Percentiles rank a stretch among this genome's conserved stretches.
phyloP scores from a whole-genome alignment of 2,329 filamentous ascomycete genomes.

The Tothia fuscella region DNA sequence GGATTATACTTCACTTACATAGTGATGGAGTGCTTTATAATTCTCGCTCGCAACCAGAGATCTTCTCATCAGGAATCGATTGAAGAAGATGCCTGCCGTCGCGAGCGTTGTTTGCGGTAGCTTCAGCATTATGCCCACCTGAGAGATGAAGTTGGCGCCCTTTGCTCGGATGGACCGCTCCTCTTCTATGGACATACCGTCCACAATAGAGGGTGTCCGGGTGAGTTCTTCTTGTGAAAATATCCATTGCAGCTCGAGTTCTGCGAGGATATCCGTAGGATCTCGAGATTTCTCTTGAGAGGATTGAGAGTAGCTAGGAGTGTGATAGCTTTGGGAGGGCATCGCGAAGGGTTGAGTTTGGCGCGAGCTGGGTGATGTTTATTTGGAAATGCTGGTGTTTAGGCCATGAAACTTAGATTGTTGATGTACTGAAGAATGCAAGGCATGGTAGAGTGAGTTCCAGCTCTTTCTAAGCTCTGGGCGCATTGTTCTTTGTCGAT shows the following conservation, averaged over 20 bases:
- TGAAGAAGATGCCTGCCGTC: constrained; percentile 88
- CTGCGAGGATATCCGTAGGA: constrained; percentile 36
- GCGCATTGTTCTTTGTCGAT: no score
- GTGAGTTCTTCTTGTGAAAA: constrained; percentile 75
- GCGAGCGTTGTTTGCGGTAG: constrained; percentile 84
- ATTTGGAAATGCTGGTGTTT: no score
- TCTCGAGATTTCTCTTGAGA: constrained; percentile 5
- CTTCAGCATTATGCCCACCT: constrained; percentile 85
- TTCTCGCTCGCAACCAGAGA: constrained; percentile 61
- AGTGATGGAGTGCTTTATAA: constrained; percentile 69
- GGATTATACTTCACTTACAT: constrained; percentile 30
- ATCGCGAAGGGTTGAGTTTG: no score
- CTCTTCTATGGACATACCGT: constrained; percentile 65
- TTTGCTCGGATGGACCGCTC: constrained; percentile 76
- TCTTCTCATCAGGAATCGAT: constrained; percentile 87
- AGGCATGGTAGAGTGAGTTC: no score
- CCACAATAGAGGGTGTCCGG: constrained; percentile 71
- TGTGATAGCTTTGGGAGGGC: no score
- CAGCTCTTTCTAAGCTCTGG: no score
- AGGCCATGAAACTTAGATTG: no score
- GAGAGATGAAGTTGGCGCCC: constrained; percentile 91
- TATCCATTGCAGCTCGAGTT: constrained; percentile 66
- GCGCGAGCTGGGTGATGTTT: no score
- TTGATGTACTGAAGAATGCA: no score
- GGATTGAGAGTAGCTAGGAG: no score